Evolutionary conservation across 768 basidiomycete species (phyloP).

Genomic region (Trichaptum fuscoviolaceum): DNA sequence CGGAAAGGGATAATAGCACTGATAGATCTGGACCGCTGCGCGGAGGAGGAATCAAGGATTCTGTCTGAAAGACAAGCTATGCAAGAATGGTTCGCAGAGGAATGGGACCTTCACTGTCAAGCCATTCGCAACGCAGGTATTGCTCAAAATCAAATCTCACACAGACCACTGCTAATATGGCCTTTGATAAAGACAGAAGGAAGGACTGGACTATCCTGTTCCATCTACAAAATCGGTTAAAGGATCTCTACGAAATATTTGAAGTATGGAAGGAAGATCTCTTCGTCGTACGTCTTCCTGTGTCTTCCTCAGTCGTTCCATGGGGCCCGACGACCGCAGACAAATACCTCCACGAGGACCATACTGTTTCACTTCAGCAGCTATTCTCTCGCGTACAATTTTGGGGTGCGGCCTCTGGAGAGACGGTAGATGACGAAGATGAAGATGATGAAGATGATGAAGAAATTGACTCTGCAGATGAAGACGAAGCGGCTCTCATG

Average conservation of each 20-base stretch:
- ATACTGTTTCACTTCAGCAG: background rate
- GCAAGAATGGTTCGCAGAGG: constrained; percentile 23
- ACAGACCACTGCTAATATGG: too few relatives aligned
- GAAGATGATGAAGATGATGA: background rate
- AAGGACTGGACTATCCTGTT: background rate
- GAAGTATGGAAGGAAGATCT: background rate
- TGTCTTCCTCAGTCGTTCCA: background rate
- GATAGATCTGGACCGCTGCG: constrained; percentile 20
- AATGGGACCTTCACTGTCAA: constrained; percentile 18
- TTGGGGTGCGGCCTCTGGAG: background rate
- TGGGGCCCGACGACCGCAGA: background rate
- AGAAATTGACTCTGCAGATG: background rate
- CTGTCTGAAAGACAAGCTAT: constrained; percentile 16
- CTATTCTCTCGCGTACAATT: background rate
- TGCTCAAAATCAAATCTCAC: too few relatives aligned
- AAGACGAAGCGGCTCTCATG: background rate
- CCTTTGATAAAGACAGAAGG: too few relatives aligned
- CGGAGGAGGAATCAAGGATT: constrained; percentile 22
- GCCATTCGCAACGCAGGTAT: constrained; percentile 10
- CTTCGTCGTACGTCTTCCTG: background rate
- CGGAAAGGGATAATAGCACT: constrained; percentile 14
- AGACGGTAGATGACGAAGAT: background rate
- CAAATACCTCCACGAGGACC: background rate
- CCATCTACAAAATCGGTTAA: background rate
- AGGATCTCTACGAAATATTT: background rate